phyloP scores from a whole-genome alignment of 345 rosid genomes.

The Citrus sinensis region DNA sequence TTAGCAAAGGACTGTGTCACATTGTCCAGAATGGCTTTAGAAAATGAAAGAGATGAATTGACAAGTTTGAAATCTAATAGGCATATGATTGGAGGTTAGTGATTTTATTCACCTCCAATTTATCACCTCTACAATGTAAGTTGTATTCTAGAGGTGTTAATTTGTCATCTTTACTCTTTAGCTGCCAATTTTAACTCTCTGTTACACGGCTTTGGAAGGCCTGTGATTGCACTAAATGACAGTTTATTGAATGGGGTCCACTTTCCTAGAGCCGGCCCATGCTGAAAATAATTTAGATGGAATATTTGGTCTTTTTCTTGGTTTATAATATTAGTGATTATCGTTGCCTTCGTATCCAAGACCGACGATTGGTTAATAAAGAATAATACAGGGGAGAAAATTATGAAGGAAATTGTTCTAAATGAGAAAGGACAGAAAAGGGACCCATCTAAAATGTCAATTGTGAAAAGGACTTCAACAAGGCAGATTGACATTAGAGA shows the following conservation, averaged over 20 bases:
- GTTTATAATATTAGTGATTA: slow-evolving; percentile 3
- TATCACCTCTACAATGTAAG: slow-evolving; percentile 16
- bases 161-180: slow-evolving; percentile 26
- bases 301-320: slow-evolving; percentile 5
- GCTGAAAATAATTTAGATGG: slow-evolving; percentile 10
- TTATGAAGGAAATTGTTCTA: background rate
- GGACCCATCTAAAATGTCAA: background rate
- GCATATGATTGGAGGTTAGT: slow-evolving; percentile 24
- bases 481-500: background rate
- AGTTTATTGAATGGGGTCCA: slow-evolving; percentile 18
- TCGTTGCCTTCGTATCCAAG: background rate
- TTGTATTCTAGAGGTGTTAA: slow-evolving; percentile 24
- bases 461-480: slow-evolving; percentile 7
- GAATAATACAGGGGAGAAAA: slow-evolving; percentile 11
- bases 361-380: background rate
- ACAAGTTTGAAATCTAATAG: slow-evolving; percentile 4
- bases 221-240: slow-evolving; percentile 22
- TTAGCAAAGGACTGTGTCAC: background rate
- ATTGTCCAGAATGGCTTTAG: slow-evolving; percentile 2
- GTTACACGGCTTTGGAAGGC: slow-evolving; percentile 1
- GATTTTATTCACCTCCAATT: slow-evolving; percentile 4
- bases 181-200: background rate
- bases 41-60: slow-evolving; percentile 11
- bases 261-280: slow-evolving; percentile 41
- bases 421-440: background rate